A percentile compares a stretch with the other conserved stretches of the same genome.
phyloP scores from a whole-genome alignment of 768 basidiomycete species.

The Tulasnella sp. region DNA sequence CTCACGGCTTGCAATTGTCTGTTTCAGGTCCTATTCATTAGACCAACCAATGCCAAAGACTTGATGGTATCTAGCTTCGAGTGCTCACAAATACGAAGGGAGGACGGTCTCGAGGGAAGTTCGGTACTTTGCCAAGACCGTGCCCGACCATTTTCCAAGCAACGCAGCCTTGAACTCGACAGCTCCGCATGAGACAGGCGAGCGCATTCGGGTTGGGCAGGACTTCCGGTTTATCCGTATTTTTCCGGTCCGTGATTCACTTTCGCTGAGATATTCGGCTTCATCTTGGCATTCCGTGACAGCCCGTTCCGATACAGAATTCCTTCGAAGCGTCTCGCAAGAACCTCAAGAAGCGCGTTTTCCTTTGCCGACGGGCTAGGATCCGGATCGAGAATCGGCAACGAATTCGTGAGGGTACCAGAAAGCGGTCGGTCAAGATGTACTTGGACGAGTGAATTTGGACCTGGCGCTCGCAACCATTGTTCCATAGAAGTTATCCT shows the following conservation, averaged over 20 bases:
- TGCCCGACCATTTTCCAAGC: conserved; percentile 4
- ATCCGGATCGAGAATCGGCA: not conserved
- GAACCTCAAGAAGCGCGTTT: not conserved
- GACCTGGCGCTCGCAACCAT: not conserved
- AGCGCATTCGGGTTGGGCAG: not conserved
- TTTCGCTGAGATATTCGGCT: not conserved
- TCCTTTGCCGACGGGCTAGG: not conserved
- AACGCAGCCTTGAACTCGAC: not conserved
- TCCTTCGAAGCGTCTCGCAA: not conserved
- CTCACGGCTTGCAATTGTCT: not conserved
- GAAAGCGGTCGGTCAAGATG: not conserved
- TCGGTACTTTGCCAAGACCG: conserved; percentile 3
- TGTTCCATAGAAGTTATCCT: not conserved
- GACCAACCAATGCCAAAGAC: not conserved
- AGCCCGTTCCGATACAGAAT: not conserved
- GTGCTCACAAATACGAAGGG: not conserved
- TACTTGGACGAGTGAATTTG: not conserved
- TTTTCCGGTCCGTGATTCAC: not conserved
- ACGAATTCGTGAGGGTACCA: not conserved
- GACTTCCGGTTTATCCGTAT: not conserved
- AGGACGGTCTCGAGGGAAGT: not conserved
- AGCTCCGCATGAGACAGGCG: not conserved
- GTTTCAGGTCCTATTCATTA: not conserved
- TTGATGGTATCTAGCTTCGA: not conserved
- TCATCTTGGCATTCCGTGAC: not conserved